A percentile compares a stretch with the other conserved stretches of the same genome.
Evolutionary conservation across 1,284 basidiomycete genomes (phyloP).

Genomic region (Ganoderma boninense): DNA sequence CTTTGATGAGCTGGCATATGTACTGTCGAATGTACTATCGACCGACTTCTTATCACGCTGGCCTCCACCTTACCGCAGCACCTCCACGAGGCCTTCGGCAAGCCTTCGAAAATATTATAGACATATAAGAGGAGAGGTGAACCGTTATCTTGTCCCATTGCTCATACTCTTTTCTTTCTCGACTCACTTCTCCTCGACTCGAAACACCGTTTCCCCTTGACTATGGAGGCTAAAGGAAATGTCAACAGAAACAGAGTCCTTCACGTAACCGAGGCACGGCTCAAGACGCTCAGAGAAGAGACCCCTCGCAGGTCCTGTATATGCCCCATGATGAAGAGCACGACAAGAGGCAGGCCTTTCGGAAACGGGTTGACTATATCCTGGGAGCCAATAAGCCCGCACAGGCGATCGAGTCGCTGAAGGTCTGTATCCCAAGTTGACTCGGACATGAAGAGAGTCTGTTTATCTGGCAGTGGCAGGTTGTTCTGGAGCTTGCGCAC

Average conservation of each 20-base stretch:
- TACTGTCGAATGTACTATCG: background rate
- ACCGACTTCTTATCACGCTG: background rate
- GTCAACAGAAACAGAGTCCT: constrained; percentile 12
- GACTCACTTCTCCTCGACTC: too few species aligned
- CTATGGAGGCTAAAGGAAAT: background rate
- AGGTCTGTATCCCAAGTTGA: constrained; percentile 12
- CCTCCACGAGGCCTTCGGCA: background rate
- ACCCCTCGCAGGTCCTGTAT: constrained; percentile 17
- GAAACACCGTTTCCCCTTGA: background rate
- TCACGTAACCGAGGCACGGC: constrained; percentile 9
- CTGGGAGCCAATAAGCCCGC: constrained; percentile 8
- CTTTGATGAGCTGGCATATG: background rate
- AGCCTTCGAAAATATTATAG: background rate
- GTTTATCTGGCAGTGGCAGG: background rate
- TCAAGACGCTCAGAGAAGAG: constrained; percentile 9
- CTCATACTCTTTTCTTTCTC: background rate
- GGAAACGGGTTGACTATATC: constrained; percentile 19
- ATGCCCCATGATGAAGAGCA: constrained; percentile 23
- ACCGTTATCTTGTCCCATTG: background rate
- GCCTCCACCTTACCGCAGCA: background rate
- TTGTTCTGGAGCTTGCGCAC: constrained; percentile 64
- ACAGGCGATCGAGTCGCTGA: constrained; percentile 23
- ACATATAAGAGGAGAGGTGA: background rate
- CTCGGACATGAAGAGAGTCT: too few species aligned
- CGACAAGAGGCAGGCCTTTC: constrained; percentile 18